A percentile compares a stretch with the other conserved stretches of the same genome.
Evolutionary conservation across 768 basidiomycete genomes (phyloP).

Genomic region (Macrocybe gigantea): DNA sequence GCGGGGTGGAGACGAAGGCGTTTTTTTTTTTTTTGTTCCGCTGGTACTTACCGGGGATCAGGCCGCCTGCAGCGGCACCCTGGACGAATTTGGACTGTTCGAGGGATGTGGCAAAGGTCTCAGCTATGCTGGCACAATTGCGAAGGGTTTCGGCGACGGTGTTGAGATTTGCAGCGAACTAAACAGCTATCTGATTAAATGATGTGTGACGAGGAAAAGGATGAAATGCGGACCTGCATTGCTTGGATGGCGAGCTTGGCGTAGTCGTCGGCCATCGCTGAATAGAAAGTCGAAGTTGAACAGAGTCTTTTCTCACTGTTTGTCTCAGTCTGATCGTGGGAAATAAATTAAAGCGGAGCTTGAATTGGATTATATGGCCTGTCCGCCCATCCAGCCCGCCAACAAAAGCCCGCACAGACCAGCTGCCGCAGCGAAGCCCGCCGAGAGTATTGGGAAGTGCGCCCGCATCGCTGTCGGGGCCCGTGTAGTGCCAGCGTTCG

Average conservation of each 20-base stretch:
- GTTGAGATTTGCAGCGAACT: constrained; percentile 53
- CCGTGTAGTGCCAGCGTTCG: constrained; percentile 16
- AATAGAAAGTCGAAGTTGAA: constrained; percentile 4
- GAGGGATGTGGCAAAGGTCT: constrained; percentile 50
- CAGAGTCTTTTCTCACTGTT: constrained; percentile 6
- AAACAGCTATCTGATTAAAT: constrained; percentile 11
- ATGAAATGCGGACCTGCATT: constrained; percentile 23
- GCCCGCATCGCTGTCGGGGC: constrained; percentile 18
- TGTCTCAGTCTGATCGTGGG: constrained; percentile 24
- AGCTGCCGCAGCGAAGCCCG: constrained; percentile 14
- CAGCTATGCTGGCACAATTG: constrained; percentile 53
- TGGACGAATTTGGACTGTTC: constrained; percentile 19
- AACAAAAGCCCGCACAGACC: constrained; percentile 18
- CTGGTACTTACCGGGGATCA: background rate
- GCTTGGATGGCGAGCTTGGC: constrained; percentile 24
- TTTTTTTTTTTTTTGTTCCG: background rate
- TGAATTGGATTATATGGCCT: constrained; percentile 23
- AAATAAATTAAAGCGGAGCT: constrained; percentile 20
- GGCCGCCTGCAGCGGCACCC: background rate
- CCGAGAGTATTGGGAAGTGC: constrained; percentile 9
- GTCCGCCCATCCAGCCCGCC: constrained; percentile 9
- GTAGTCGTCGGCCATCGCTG: constrained; percentile 19
- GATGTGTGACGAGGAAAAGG: background rate
- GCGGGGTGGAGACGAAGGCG: constrained; percentile 1
- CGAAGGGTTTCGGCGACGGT: constrained; percentile 60